Evolutionary conservation across 192 early-diverging fungal species (phyloP).

Genomic region (Backusella parvicylindrica): DNA sequence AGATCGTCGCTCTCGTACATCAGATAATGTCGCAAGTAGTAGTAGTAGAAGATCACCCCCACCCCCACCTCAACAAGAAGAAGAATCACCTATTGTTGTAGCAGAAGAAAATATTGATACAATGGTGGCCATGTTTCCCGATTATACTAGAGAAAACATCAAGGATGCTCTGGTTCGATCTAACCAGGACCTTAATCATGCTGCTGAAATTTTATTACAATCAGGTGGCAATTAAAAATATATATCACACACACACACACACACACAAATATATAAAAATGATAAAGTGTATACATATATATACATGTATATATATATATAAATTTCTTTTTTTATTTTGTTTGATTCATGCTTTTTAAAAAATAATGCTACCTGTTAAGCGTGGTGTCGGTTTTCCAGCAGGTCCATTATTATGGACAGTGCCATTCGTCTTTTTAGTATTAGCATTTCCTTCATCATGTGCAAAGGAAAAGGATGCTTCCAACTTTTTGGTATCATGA

Average conservation of each 20-base stretch:
- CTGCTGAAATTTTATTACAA: conserved; percentile 38
- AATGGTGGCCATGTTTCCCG: conserved; percentile 53
- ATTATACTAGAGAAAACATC: conserved; percentile 37
- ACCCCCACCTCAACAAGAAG: background rate
- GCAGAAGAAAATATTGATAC: conserved; percentile 44
- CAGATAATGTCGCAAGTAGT: background rate
- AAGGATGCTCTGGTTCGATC: conserved; percentile 43
- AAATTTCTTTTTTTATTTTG: too few species aligned
- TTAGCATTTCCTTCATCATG: conserved; percentile 4
- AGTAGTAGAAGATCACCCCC: background rate
- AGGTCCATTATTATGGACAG: background rate
- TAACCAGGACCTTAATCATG: conserved; percentile 53
- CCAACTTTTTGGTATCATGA: conserved; percentile 12
- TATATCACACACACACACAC: background rate
- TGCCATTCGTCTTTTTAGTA: background rate
- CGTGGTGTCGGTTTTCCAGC: background rate
- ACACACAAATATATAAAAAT: background rate
- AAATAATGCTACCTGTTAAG: background rate
- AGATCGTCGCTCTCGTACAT: conserved; percentile 16
- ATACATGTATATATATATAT: background rate
- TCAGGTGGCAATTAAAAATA: background rate
- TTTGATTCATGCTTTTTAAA: background rate
- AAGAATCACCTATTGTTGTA: background rate
- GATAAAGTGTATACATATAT: background rate
- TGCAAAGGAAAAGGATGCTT: conserved; percentile 12